Percentiles rank a stretch among this genome's conserved stretches.
phyloP scores from a whole-genome alignment of 2,329 filamentous ascomycete genomes.

The Pseudogymnoascus sp. region DNA sequence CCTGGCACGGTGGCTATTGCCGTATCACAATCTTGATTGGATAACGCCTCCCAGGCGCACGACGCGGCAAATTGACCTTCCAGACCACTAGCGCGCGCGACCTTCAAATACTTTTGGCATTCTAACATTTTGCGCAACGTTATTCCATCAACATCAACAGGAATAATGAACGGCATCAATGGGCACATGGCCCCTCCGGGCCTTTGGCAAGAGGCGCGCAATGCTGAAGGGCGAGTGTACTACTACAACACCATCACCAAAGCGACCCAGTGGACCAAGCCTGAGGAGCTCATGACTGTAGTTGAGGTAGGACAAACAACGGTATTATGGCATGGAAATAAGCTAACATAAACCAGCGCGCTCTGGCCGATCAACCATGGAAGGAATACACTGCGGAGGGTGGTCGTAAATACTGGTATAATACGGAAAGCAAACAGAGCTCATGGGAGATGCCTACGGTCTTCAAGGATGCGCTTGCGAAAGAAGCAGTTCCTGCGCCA shows the following conservation, averaged over 20 bases:
- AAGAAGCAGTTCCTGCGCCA: slow-evolving; percentile 36
- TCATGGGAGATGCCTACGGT: slow-evolving; percentile 89
- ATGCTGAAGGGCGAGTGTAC: slow-evolving; percentile 74
- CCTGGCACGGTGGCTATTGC: neutral
- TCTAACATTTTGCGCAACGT: neutral
- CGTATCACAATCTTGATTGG: slow-evolving; percentile 3
- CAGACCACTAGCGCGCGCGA: neutral
- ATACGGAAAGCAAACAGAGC: slow-evolving; percentile 83
- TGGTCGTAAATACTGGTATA: slow-evolving; percentile 91
- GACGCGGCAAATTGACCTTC: slow-evolving; percentile 4
- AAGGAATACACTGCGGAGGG: slow-evolving; percentile 83
- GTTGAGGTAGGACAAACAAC: slow-evolving; percentile 54
- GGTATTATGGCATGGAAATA: slow-evolving; percentile 15
- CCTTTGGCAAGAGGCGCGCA: slow-evolving; percentile 74
- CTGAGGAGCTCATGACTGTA: slow-evolving; percentile 75
- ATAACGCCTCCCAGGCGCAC: neutral
- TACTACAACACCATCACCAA: slow-evolving; percentile 86
- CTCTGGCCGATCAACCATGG: slow-evolving; percentile 77
- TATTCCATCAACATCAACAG: slow-evolving; percentile 4
- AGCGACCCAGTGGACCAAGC: slow-evolving; percentile 89
- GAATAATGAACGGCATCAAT: slow-evolving; percentile 23
- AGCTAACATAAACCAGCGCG: slow-evolving; percentile 46
- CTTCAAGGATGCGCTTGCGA: slow-evolving; percentile 66
- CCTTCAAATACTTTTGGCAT: slow-evolving; percentile 1
- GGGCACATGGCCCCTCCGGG: slow-evolving; percentile 33